phyloP scores from a whole-genome alignment of 192 early-diverging fungal species.

The Umbelopsis vinacea region DNA sequence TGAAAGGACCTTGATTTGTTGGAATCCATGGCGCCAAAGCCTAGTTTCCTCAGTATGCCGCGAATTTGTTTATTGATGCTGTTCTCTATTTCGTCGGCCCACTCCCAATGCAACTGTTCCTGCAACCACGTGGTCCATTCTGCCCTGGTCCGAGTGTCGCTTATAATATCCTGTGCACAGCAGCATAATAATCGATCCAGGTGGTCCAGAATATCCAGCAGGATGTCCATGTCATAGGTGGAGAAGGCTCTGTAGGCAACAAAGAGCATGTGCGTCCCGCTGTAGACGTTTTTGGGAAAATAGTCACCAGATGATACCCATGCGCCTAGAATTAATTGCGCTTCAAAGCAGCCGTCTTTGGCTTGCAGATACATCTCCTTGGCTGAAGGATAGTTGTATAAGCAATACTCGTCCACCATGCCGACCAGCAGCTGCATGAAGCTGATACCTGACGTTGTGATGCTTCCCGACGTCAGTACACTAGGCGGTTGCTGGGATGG shows the following conservation, averaged over 20 bases:
- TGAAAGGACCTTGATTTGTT: background rate
- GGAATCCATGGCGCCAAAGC: background rate
- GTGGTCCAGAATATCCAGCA: constrained; percentile 10
- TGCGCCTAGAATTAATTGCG: constrained; percentile 4
- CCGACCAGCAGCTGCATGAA: background rate
- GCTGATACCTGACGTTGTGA: background rate
- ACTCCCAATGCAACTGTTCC: constrained; percentile 16
- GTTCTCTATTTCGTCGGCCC: constrained; percentile 9
- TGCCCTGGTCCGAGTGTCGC: background rate
- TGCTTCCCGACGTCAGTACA: constrained; percentile 6
- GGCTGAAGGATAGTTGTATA: background rate
- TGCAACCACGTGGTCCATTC: constrained; percentile 13
- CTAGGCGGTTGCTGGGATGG: background rate
- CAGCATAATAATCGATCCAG: constrained; percentile 10
- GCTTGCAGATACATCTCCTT: constrained; percentile 7
- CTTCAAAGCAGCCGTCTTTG: constrained; percentile 7
- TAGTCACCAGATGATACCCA: constrained; percentile 24
- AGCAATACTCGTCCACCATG: background rate
- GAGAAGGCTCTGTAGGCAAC: constrained; percentile 2
- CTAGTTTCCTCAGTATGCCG: background rate
- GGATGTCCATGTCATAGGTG: constrained; percentile 17
- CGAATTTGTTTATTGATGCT: constrained; percentile 18
- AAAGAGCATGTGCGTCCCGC: constrained; percentile 20
- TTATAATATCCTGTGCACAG: constrained; percentile 5
- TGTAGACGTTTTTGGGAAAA: constrained; percentile 19